A percentile compares a stretch with the other conserved stretches of the same genome.
Evolutionary conservation across 768 basidiomycete genomes (phyloP).

Genomic region (Phaeotremella skinneri): DNA sequence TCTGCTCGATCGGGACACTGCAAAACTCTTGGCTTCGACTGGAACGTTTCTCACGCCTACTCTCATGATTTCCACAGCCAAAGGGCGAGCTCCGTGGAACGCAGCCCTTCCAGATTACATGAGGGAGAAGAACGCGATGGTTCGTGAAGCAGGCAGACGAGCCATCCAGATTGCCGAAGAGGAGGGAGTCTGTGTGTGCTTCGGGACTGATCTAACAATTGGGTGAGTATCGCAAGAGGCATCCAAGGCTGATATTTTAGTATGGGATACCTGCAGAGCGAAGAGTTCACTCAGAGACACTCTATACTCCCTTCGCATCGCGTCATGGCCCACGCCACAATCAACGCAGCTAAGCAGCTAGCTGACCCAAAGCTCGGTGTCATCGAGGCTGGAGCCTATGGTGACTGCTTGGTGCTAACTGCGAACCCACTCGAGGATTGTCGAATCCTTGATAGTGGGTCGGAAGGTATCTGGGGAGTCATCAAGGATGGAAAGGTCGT

Average conservation of each 20-base stretch:
- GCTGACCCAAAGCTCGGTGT: conserved; percentile 9
- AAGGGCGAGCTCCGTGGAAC: conserved; percentile 14
- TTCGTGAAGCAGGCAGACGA: conserved; percentile 8
- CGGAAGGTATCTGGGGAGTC: conserved; percentile 12
- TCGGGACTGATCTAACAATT: conserved; percentile 15
- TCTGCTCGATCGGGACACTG: conserved; percentile 54
- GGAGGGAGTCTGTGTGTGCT: conserved; percentile 17
- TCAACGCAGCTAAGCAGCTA: conserved; percentile 19
- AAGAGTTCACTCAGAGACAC: conserved; percentile 12
- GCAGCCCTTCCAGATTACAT: conserved; percentile 7
- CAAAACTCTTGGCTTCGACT: conserved; percentile 27
- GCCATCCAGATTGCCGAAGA: conserved; percentile 21
- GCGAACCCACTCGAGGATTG: conserved; percentile 16
- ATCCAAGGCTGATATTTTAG: neutral
- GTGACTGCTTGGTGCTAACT: conserved; percentile 9
- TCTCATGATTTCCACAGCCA: conserved; percentile 9
- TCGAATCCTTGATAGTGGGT: conserved; percentile 10
- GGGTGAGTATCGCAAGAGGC: neutral
- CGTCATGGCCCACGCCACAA: conserved; percentile 12
- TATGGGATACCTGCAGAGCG: conserved; percentile 1
- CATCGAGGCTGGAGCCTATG: conserved; percentile 10
- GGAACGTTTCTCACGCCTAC: conserved; percentile 18
- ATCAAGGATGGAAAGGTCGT: conserved; percentile 17
- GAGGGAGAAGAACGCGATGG: conserved; percentile 14
- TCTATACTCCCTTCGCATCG: conserved; percentile 10